Evolutionary conservation across 2,329 filamentous ascomycete genomes (phyloP).

Genomic region (Ceratocystis alfenasii): DNA sequence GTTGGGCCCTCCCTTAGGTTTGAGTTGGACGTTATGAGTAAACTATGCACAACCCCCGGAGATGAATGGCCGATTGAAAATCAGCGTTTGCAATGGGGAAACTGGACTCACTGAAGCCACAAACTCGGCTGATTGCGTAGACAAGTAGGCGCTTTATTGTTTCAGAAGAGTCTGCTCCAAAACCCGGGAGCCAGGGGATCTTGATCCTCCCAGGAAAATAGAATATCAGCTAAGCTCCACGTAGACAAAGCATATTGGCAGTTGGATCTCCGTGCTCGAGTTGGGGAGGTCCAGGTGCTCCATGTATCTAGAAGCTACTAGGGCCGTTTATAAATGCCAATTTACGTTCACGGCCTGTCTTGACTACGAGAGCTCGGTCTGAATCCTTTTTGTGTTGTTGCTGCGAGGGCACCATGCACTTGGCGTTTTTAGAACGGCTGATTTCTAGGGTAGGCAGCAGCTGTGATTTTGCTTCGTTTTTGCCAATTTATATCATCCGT

Average conservation of each 20-base stretch:
- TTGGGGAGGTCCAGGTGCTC: background rate
- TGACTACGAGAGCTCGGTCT: background rate
- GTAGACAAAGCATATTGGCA: background rate
- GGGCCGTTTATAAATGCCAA: slow-evolving; percentile 1
- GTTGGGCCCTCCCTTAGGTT: background rate
- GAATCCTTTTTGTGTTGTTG: background rate
- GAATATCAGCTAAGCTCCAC: background rate
- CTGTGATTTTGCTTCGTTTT: too few relatives aligned
- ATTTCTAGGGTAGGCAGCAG: too few relatives aligned
- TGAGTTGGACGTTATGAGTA: background rate
- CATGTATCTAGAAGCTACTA: background rate
- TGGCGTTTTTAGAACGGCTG: too few relatives aligned
- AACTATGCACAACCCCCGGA: background rate
- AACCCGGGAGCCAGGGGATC: background rate
- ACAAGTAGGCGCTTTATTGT: slow-evolving; percentile 1
- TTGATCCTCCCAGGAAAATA: background rate
- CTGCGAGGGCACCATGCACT: too few relatives aligned
- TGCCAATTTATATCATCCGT: too few relatives aligned
- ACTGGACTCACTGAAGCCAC: background rate
- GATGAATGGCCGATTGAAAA: background rate
- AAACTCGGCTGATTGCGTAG: background rate
- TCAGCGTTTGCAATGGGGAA: background rate
- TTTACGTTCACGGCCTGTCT: background rate
- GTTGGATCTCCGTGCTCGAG: too few relatives aligned
- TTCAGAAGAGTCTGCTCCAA: background rate